A percentile compares a stretch with the other conserved stretches of the same genome.
phyloP scores from a whole-genome alignment of 345 rosid genomes.

The Brassica juncea region DNA sequence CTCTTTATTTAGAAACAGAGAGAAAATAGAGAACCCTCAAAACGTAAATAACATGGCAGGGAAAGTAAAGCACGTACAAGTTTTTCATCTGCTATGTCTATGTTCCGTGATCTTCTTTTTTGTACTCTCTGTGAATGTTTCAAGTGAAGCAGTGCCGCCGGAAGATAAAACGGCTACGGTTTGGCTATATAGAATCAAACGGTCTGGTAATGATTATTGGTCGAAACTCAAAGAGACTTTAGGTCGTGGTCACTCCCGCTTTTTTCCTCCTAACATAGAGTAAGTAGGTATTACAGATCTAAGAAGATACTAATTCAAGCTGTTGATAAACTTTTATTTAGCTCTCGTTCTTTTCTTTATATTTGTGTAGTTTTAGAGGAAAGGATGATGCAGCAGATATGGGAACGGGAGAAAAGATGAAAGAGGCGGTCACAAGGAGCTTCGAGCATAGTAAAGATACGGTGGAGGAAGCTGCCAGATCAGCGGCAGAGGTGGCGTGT shows the following conservation, averaged over 20 bases:
- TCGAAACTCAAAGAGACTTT: constrained; percentile 35
- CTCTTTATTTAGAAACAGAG: background rate
- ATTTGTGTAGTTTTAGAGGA: constrained; percentile 33
- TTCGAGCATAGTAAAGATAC: constrained; percentile 37
- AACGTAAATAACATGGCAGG: constrained; percentile 1
- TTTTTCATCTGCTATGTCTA: constrained; percentile 17
- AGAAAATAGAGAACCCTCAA: background rate
- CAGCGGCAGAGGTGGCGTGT: constrained; percentile 37
- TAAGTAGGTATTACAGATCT: constrained; percentile 12
- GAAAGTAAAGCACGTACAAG: background rate
- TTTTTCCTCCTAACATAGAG: constrained; percentile 38
- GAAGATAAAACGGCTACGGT: constrained; percentile 32
- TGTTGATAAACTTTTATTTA: background rate
- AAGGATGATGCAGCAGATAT: constrained; percentile 15
- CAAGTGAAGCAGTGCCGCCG: constrained; percentile 17
- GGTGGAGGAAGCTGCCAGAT: constrained; percentile 43
- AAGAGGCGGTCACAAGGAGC: constrained; percentile 38
- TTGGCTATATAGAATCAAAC: constrained; percentile 30
- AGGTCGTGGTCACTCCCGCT: constrained; percentile 33
- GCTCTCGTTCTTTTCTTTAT: background rate
- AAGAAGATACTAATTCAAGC: background rate
- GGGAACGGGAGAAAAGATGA: constrained; percentile 37
- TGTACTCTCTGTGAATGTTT: constrained; percentile 17
- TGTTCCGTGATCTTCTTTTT: constrained; percentile 8
- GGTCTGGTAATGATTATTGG: constrained; percentile 30